phyloP scores from a whole-genome alignment of 306 rosid species.

The Cicer bijugum region DNA sequence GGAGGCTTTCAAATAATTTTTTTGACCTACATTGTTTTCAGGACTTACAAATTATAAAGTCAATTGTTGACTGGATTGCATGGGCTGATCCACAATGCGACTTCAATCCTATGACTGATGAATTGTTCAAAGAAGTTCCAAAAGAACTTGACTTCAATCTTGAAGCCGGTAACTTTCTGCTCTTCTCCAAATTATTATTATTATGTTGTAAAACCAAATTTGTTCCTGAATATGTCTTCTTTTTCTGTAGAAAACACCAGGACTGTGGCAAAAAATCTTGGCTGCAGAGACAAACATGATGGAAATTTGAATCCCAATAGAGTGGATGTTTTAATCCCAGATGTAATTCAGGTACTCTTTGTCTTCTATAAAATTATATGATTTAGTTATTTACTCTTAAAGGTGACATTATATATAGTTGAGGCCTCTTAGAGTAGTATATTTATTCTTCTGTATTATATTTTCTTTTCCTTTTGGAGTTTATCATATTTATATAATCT shows the following conservation, averaged over 20 bases:
- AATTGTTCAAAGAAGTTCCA: constrained; percentile 99
- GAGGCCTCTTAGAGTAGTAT: constrained; percentile 12
- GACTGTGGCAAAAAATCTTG: constrained; percentile 86
- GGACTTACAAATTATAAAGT: constrained; percentile 95
- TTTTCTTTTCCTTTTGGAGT: constrained; percentile 30
- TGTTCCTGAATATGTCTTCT: constrained; percentile 38
- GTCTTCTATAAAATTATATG: constrained; percentile 17
- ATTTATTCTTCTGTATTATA: constrained; percentile 7
- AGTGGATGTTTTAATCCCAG: constrained; percentile 92
- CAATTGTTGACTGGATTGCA: constrained; percentile 95
- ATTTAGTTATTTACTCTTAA: constrained; percentile 31
- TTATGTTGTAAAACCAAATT: constrained; percentile 15
- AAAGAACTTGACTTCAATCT: constrained; percentile 92
- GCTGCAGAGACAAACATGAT: constrained; percentile 64
- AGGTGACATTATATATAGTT: constrained; percentile 21
- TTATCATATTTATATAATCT: constrained; percentile 39
- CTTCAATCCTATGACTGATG: constrained; percentile 96
- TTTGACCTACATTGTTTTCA: constrained; percentile 50
- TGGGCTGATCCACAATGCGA: constrained; percentile 97
- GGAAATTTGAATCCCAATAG: constrained; percentile 49
- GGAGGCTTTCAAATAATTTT: constrained; percentile 36
- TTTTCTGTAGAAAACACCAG: constrained; percentile 79
- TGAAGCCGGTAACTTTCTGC: constrained; percentile 77
- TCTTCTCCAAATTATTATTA: constrained; percentile 41
- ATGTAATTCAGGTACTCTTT: constrained; percentile 82